Evolutionary conservation across 2,329 filamentous ascomycete species (phyloP).

Genomic region (Fusarium foetens): DNA sequence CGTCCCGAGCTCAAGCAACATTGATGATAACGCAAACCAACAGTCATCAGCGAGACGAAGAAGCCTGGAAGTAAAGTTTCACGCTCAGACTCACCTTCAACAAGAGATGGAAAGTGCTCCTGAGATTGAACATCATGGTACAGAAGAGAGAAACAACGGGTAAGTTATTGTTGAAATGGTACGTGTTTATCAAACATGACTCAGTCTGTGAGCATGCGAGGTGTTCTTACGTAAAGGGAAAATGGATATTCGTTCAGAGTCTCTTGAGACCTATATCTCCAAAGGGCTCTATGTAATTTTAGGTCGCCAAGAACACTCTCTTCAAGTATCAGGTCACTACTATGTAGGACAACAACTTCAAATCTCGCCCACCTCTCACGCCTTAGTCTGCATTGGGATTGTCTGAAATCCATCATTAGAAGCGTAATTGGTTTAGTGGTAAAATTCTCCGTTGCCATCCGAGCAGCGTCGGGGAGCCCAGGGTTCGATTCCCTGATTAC

Average conservation of each 20-base stretch:
- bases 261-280: background rate
- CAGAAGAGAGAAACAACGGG: background rate
- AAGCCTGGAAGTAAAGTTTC: background rate
- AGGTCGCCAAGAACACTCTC: background rate
- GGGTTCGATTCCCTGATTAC: constrained; percentile 1
- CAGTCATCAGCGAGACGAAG: background rate
- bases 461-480: background rate
- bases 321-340: background rate
- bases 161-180: background rate
- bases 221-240: rapidly evolving
- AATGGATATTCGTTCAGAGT: rapidly evolving
- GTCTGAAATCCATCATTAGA: rapidly evolving
- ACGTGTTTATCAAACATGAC: rapidly evolving
- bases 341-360: too few species aligned
- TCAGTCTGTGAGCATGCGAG: too few species aligned
- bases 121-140: background rate
- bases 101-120: background rate
- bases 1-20: constrained; percentile 31
- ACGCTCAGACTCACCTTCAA: background rate
- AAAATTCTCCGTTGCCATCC: background rate
- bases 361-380: rapidly evolving
- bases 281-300: background rate
- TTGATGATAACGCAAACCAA: background rate
- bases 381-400: background rate
- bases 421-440: constrained; percentile 1